Evolutionary conservation across 1,284 basidiomycete species (phyloP).

Genomic region (Cryptococcus hybrid): DNA sequence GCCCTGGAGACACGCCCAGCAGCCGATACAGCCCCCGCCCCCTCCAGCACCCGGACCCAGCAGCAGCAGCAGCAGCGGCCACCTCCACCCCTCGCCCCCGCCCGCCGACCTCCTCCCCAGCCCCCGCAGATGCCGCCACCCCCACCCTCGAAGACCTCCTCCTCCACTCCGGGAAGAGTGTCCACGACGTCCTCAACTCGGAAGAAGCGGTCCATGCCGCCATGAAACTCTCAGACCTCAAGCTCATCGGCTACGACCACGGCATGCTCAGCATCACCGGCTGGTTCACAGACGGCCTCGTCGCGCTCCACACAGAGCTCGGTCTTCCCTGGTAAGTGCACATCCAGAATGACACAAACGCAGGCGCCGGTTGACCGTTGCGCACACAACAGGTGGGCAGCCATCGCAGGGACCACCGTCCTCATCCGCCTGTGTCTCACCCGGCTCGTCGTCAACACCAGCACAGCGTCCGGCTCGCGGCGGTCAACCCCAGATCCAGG

Average conservation of each 20-base stretch:
- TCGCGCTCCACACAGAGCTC: constrained; percentile 68
- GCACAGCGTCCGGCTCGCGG: constrained; percentile 68
- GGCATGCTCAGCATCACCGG: constrained; percentile 60
- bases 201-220: constrained; percentile 47
- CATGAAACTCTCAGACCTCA: constrained; percentile 73
- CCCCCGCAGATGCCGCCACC: constrained; percentile 27
- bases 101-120: constrained; percentile 35
- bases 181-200: constrained; percentile 44
- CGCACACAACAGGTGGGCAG: constrained; percentile 60
- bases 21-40: neutral
- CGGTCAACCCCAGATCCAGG: constrained; percentile 61
- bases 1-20: constrained; percentile 5
- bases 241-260: constrained; percentile 67
- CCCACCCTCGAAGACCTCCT: constrained; percentile 46
- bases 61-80: constrained; percentile 5
- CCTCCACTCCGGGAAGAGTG: constrained; percentile 32
- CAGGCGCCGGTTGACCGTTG: neutral
- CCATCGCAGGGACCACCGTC: constrained; percentile 70
- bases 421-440: constrained; percentile 67
- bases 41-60: constrained; percentile 7
- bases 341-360: too few species aligned
- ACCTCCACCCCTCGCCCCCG: constrained; percentile 15
- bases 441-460: constrained; percentile 66
- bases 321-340: constrained; percentile 67
- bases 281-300: constrained; percentile 63